Percentiles rank a stretch among this genome's conserved stretches.
Evolutionary conservation across 352 stramenopile genomes (phyloP).

Genomic region (Phytophthora fragariae): DNA sequence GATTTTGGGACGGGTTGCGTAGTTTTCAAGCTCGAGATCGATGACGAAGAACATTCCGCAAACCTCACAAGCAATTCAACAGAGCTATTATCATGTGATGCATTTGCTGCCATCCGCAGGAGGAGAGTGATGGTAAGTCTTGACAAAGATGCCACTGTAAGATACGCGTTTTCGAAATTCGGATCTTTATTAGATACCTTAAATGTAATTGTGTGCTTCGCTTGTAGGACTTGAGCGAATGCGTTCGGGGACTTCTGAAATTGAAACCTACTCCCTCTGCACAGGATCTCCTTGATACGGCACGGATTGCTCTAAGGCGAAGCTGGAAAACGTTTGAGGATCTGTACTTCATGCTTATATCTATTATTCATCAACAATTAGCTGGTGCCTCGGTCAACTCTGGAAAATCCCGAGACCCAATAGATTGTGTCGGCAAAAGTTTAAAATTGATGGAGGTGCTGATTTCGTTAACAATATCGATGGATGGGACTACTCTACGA

Average conservation of each 20-base stretch:
- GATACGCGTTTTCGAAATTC: neutral
- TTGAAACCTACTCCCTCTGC: neutral
- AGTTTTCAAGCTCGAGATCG: constrained; percentile 27
- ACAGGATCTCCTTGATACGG: constrained; percentile 12
- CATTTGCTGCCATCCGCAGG: neutral
- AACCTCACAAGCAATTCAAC: neutral
- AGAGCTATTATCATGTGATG: neutral
- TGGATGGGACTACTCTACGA: constrained; percentile 13
- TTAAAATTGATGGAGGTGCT: constrained; percentile 39
- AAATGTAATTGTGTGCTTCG: neutral
- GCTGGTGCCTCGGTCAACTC: neutral
- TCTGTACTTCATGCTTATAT: constrained; percentile 47
- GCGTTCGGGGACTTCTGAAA: constrained; percentile 9
- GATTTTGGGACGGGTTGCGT: constrained; percentile 19
- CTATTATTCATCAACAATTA: constrained; percentile 45
- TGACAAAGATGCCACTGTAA: constrained; percentile 9
- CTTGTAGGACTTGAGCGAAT: constrained; percentile 17
- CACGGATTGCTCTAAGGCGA: constrained; percentile 18
- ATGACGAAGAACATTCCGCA: neutral
- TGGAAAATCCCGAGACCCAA: constrained; percentile 20
- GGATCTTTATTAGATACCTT: neutral
- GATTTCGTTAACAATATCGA: constrained; percentile 38
- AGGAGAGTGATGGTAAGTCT: constrained; percentile 3
- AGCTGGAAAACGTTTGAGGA: constrained; percentile 21
- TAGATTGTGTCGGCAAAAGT: constrained; percentile 29